phyloP scores from a whole-genome alignment of 148 eudicot species.

The Agrostemma githago region DNA sequence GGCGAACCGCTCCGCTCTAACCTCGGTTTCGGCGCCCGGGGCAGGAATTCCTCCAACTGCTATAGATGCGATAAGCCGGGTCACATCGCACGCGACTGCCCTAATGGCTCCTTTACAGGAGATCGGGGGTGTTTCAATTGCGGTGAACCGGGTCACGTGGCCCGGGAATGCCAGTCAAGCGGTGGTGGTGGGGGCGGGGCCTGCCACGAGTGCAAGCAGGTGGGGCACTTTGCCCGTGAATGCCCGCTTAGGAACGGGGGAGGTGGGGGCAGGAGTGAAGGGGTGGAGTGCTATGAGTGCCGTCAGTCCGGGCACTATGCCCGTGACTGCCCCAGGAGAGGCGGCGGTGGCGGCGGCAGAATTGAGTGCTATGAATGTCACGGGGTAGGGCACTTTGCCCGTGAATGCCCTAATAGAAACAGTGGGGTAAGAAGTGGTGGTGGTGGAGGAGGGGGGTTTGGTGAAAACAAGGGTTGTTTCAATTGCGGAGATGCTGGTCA shows the following conservation, averaged over 20 bases:
- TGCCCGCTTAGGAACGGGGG: background rate
- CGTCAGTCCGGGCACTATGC: background rate
- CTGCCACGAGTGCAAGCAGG: background rate
- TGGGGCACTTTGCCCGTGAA: slow-evolving; percentile 5
- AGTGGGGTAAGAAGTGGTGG: slow-evolving; percentile 18
- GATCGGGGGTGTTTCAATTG: slow-evolving; percentile 5
- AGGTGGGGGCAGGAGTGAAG: background rate
- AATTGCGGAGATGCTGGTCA: slow-evolving; percentile 18
- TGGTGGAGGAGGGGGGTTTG: background rate
- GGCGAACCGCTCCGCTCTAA: slow-evolving; percentile 31
- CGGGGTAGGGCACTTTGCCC: background rate
- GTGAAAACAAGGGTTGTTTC: too few species aligned
- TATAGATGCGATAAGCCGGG: slow-evolving; percentile 23
- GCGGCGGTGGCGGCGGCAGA: background rate
- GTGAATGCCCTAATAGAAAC: slow-evolving; percentile 1
- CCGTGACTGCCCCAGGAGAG: background rate
- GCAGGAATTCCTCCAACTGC: slow-evolving; percentile 7
- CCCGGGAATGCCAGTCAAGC: background rate
- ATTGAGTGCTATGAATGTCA: background rate
- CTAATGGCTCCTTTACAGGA: background rate
- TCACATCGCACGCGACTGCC: slow-evolving; percentile 29
- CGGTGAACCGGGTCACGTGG: background rate
- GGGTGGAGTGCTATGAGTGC: slow-evolving; percentile 5
- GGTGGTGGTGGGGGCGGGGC: background rate
- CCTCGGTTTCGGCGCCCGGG: slow-evolving; percentile 9